Base-by-base conservation (phyloP, 805 yeast species). In the Huiozyma sinensis region DNA sequence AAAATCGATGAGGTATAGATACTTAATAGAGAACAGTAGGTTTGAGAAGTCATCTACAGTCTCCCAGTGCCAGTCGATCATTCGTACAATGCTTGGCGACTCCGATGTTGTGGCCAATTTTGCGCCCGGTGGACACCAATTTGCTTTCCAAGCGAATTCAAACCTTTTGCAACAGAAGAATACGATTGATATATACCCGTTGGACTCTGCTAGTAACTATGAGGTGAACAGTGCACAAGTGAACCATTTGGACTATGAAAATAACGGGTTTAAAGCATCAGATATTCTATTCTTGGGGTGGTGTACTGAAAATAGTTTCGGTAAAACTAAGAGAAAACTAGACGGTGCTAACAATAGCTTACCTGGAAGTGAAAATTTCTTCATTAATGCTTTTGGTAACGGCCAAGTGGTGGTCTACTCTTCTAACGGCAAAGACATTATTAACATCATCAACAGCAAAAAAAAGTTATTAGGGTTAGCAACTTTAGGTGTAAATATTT, bases 401-500 rank as follows among this genome's bases (percentile, higher is more conserved):
- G 64, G 65, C 7, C 54, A 58, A 40, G 44, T 63, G 28, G 64
- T 63, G 10, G 52, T 59, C 10, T 62, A 52, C 38, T 60, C 65
- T 6, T 47, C 61, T 2, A 55, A 53, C 37, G 65, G 65, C 33
- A 55, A 64, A 8, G 60, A 56, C 33, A 65, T 72, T 37, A 56
- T 59, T 5, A 55, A 61, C 39, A 55, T 71, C 10, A 51, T 63
- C 28, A 67, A 63, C 47, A 68, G 67, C 13, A 54, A 56, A 28
- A 41, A 49, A 24, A 69, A 67, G 24, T 47, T 67, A 6, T 39
- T 70, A 13, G 68, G 66, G 13, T 58, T 64, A 11, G 60, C 64
- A 24, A 57, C 71, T 30, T 50, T 55, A 13, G 67, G 58, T 31
- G 45, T 60, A 6, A 47, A 53, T 7, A 56, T 72, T n/a, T 65